These are phyloP conservation scores for Groenewaldozyma salmanticensis DNA, from an alignment of 805 yeast species.

Conservation along the genomic window DNA sequence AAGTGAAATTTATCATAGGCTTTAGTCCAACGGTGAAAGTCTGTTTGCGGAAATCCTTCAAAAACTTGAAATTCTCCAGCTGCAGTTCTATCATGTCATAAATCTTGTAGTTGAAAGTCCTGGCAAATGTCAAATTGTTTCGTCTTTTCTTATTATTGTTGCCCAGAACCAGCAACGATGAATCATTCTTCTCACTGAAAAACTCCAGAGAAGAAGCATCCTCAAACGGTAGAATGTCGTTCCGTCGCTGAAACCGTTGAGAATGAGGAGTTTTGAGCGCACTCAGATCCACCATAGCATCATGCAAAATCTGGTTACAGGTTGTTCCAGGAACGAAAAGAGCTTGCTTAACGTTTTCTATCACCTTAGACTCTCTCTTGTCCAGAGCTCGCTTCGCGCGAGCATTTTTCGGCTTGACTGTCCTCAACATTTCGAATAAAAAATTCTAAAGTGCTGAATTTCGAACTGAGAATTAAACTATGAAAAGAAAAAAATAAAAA, in stretches of 20 bases:
- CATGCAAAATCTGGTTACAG: constrained; percentile 70
- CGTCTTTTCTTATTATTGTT: constrained; percentile 86
- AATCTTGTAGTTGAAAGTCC: constrained; percentile 83
- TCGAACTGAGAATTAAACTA: background rate
- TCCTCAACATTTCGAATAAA: background rate
- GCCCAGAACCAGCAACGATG: constrained; percentile 71
- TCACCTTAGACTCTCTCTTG: constrained; percentile 75
- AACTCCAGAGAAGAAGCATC: constrained; percentile 79
- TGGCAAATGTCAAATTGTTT: constrained; percentile 74
- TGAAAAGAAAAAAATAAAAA: no score
- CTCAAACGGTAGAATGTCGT: constrained; percentile 87
- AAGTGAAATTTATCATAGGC: constrained; percentile 91
- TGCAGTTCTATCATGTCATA: constrained; percentile 92
- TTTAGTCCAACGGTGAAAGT: constrained; percentile 85
- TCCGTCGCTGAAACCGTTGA: constrained; percentile 80
- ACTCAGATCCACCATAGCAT: constrained; percentile 78
- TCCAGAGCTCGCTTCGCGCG: constrained; percentile 92
- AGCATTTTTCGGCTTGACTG: constrained; percentile 69
- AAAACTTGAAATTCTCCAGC: constrained; percentile 56
- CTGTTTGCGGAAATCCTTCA: constrained; percentile 67
- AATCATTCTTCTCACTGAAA: constrained; percentile 89
- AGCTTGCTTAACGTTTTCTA: constrained; percentile 84
- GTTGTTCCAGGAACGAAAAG: constrained; percentile 86
- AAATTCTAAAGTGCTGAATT: background rate
- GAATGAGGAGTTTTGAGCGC: constrained; percentile 86